Percentiles rank a stretch among this genome's conserved stretches.
phyloP scores from a whole-genome alignment of 2,329 filamentous ascomycete genomes.

The Epicoccum sorghinum region DNA sequence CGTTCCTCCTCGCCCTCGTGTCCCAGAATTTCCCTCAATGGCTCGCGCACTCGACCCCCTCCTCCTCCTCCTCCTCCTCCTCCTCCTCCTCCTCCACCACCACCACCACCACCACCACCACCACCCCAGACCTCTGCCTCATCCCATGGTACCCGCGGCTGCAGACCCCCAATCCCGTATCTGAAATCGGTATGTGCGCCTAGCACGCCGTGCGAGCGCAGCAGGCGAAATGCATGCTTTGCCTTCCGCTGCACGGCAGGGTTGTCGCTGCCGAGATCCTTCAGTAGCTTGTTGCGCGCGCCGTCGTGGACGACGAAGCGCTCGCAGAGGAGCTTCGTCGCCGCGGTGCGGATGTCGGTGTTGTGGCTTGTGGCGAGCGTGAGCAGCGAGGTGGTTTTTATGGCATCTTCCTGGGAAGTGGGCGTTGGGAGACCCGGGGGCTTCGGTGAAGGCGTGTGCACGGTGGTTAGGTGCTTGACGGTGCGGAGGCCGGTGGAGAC shows the following conservation, averaged over 20 bases:
- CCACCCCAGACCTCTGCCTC: background rate
- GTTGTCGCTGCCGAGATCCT: slow-evolving; percentile 34
- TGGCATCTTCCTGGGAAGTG: slow-evolving; percentile 68
- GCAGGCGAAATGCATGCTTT: slow-evolving; percentile 33
- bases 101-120: background rate
- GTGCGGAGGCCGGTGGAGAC: slow-evolving; percentile 65
- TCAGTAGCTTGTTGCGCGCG: slow-evolving; percentile 27
- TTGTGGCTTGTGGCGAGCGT: slow-evolving; percentile 51
- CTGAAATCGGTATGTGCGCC: background rate
- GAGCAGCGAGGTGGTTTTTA: slow-evolving; percentile 49
- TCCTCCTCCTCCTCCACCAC: no score
- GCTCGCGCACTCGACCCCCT: background rate
- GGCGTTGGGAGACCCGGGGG: slow-evolving; percentile 50
- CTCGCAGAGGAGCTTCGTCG: slow-evolving; percentile 46
- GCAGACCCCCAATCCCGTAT: background rate
- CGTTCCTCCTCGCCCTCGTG: slow-evolving; percentile 65
- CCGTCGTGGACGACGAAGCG: slow-evolving; percentile 36
- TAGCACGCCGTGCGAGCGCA: slow-evolving; percentile 30
- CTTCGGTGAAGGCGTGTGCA: slow-evolving; percentile 60
- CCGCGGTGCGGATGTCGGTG: slow-evolving; percentile 50
- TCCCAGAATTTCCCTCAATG: slow-evolving; percentile 40
- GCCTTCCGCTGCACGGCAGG: slow-evolving; percentile 27
- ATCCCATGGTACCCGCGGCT: slow-evolving; percentile 8
- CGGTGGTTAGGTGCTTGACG: slow-evolving; percentile 68
- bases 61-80: no score